Percentiles rank a stretch among this genome's conserved stretches.
Evolutionary conservation across 345 rosid genomes (phyloP).

Genomic region (Angophora floribunda): DNA sequence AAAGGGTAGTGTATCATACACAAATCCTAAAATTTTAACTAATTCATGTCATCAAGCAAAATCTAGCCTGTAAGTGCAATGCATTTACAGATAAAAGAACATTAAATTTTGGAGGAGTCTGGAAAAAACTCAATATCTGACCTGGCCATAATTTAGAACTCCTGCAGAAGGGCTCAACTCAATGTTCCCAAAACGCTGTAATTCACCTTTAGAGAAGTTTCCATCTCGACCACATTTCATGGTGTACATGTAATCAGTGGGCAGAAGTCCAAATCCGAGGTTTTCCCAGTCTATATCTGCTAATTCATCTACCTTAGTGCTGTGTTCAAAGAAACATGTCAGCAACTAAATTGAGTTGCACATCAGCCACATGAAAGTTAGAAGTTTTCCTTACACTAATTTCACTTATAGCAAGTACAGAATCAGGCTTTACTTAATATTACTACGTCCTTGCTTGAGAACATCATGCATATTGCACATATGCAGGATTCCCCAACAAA

Average conservation of each 20-base stretch:
- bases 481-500: background rate
- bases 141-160: slow-evolving; percentile 95
- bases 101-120: background rate
- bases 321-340: background rate
- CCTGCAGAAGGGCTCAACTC: slow-evolving; percentile 86
- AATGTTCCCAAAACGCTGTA: slow-evolving; percentile 79
- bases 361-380: background rate
- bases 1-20: background rate
- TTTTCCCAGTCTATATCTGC: slow-evolving; percentile 83
- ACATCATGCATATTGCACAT: background rate
- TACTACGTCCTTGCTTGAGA: background rate
- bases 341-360: background rate
- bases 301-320: slow-evolving; percentile 30
- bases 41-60: background rate
- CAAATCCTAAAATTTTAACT: background rate
- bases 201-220: slow-evolving; percentile 51
- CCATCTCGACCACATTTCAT: slow-evolving; percentile 60
- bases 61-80: background rate
- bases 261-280: slow-evolving; percentile 61
- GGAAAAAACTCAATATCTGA: slow-evolving; percentile 3
- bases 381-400: background rate
- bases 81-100: background rate
- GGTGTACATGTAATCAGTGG: slow-evolving; percentile 82
- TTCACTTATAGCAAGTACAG: background rate
- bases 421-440: background rate